A percentile compares a stretch with the other conserved stretches of the same genome.
Evolutionary conservation across 768 basidiomycete species (phyloP).

Genomic region (Phaeolepiota aurea): DNA sequence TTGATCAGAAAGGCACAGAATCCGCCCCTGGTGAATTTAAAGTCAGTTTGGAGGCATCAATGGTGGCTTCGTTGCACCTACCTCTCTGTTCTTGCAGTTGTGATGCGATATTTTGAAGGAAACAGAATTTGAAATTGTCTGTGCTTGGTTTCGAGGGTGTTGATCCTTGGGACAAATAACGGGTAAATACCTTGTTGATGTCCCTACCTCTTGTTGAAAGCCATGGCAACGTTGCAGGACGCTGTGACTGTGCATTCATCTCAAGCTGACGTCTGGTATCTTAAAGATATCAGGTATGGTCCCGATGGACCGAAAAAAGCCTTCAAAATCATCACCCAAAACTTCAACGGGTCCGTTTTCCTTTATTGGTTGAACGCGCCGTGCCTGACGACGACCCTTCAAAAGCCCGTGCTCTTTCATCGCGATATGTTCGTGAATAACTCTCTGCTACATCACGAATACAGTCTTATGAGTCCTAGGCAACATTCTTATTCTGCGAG

Average conservation of each 20-base stretch:
- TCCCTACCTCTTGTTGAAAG: too few relatives aligned
- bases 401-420: constrained; percentile 84
- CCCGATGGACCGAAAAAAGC: constrained; percentile 17
- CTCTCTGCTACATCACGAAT: background rate
- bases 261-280: constrained; percentile 64
- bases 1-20: too few relatives aligned
- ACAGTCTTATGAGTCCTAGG: constrained; percentile 29
- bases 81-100: too few relatives aligned
- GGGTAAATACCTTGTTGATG: too few relatives aligned
- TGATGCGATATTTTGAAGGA: too few relatives aligned
- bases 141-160: too few relatives aligned
- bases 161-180: too few relatives aligned
- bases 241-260: constrained; percentile 29
- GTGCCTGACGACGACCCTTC: constrained; percentile 3
- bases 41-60: background rate
- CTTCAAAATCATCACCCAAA: constrained; percentile 70
- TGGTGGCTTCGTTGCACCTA: background rate
- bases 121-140: too few relatives aligned
- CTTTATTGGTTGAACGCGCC: constrained; percentile 2
- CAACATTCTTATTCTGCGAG: constrained; percentile 85
- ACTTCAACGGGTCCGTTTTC: constrained; percentile 66
- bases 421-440: constrained; percentile 61
- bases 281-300: constrained; percentile 58
- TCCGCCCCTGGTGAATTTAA: too few relatives aligned
- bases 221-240: constrained; percentile 16